Base-by-base conservation (phyloP, 192 early-diverging fungal genomes). In the Coemansia sp. region DNA sequence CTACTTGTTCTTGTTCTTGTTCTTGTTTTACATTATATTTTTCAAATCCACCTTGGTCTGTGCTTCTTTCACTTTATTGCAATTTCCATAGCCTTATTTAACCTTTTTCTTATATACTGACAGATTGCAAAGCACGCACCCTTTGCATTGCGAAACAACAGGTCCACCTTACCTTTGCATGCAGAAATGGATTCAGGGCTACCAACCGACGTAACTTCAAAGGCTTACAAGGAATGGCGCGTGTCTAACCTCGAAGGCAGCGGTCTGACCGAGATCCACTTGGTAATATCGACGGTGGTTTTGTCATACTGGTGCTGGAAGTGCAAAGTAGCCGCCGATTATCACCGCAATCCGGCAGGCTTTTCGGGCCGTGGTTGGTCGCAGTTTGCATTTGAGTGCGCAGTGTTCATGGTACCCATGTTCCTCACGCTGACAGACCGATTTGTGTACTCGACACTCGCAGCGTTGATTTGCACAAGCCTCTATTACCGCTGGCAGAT, bases 241-340 rank as follows among this genome's bases (percentile, higher is more conserved):
- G 73, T 77, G 10, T 66, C 67, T 9, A 50, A 57, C 43, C 37
- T 77, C 37, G 58, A 58, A 9, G 73, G 73, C 45, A 67, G 67
- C 43, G 54, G 58, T 35, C 52, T 77, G 62, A 62, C 62, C 6
- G 67, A 77, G 30, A 63, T 70, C 14, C 73, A 77, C 45, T 24
- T 60, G 6, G 67, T 66, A 32, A 23, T 70, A 26, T 77, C 67
- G 4, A 66, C 60, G 11, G 45, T 77, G 5, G 45, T 50, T 19
- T 49, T 77, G 9, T 70, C 67, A 9, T 77, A 70, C 46, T 77
- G 73, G 73, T 60, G 57, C 42, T 77, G 67, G 73, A 77, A 77
- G 55, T 69, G 67, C 62, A 77, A 77, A 43, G 70, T 67, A 10
- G 73, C 67, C 19, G 67, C 62, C 11, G 63, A 70, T 41, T 77